A percentile compares a stretch with the other conserved stretches of the same genome.
These are phyloP conservation scores for Cutaneotrichosporon curvatum DNA, from an alignment of 1,284 basidiomycete species.

Conservation along the genomic window DNA sequence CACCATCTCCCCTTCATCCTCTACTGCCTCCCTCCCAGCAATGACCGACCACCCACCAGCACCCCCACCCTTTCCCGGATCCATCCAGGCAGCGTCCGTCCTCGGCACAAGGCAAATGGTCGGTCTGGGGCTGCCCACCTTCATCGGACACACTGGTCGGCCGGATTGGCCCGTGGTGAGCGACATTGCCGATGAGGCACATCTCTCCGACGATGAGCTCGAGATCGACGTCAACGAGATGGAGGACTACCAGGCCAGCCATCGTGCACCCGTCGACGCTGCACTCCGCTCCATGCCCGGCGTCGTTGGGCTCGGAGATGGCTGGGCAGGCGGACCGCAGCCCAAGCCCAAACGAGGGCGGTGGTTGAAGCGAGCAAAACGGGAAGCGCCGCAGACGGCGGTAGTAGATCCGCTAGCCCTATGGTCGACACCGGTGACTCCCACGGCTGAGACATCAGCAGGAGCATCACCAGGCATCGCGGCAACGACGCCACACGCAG, in stretches of 20 bases:
- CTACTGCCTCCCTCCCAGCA: slow-evolving; percentile 10
- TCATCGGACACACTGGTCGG: slow-evolving; percentile 3
- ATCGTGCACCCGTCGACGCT: slow-evolving; percentile 20
- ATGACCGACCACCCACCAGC: slow-evolving; percentile 9
- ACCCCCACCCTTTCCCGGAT: background rate
- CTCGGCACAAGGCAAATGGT: background rate
- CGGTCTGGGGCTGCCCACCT: slow-evolving; percentile 6
- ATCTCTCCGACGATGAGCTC: slow-evolving; percentile 6
- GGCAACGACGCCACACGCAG: too few relatives aligned
- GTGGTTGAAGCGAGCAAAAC: slow-evolving; percentile 10
- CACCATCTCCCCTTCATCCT: slow-evolving; percentile 12
- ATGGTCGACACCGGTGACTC: slow-evolving; percentile 1
- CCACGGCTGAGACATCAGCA: background rate
- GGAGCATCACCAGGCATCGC: too few relatives aligned
- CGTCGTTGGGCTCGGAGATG: slow-evolving; percentile 37
- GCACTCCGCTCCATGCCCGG: slow-evolving; percentile 29
- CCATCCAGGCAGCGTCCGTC: background rate
- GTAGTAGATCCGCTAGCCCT: slow-evolving; percentile 12
- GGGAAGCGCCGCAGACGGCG: background rate
- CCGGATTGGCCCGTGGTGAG: slow-evolving; percentile 8
- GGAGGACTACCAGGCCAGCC: slow-evolving; percentile 14
- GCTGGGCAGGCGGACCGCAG: slow-evolving; percentile 32
- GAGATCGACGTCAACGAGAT: slow-evolving; percentile 11
- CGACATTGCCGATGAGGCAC: slow-evolving; percentile 5
- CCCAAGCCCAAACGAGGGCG: slow-evolving; percentile 3